Base-by-base conservation (phyloP, 176 grass and related monocot species). In the Carex myosuroides region DNA sequence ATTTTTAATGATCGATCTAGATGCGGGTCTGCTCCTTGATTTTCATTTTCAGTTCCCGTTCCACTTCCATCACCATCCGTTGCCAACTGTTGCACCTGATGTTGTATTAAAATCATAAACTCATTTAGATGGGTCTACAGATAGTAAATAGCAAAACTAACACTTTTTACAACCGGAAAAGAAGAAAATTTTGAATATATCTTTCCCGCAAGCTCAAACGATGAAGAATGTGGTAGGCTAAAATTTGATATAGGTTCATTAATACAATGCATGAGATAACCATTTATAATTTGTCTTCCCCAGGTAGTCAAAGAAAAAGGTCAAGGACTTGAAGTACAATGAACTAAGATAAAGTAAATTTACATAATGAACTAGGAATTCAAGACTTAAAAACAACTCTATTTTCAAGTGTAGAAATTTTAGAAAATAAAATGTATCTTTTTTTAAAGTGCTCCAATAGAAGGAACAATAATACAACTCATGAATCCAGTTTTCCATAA, bases 21-120 rank as follows among this genome's bases (percentile, higher is more conserved):
- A 68, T 69, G 60, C 3, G 6, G 10, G 14, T 67, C 20, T 29
- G 16, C 54, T 83, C 26, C 80, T 66, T 66, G 18, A 44, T 29
- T 52, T 48, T 46, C 21, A 65, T 46, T 32, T 52, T 66, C 61
- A 65, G 52, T 54, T 50, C 37, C 57, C 13, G 13, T 83, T 68
- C 64, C 44, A 66, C 24, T 82, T 82, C 60, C 50, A 24, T 83
- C 48, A 69, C 22, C 61, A 52, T 83, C 62, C 55, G 42, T 26
- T 83, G 81, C 37, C 21, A 62, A 33, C 52, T 78, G 81, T 55
- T 54, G 81, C 20, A 69, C 81, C 61, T 83, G 80, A 83, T 64
- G 32, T 50, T 60, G 78, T 22, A 42, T 52, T n/a, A 53, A 74
- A 74, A 75, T 53, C 20, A 75, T 75, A 54, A 74, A 75, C 46